A percentile compares a stretch with the other conserved stretches of the same genome.
These are phyloP conservation scores for Ailanthus altissimus DNA, from an alignment of 345 rosid genomes.

Conservation along the genomic window DNA sequence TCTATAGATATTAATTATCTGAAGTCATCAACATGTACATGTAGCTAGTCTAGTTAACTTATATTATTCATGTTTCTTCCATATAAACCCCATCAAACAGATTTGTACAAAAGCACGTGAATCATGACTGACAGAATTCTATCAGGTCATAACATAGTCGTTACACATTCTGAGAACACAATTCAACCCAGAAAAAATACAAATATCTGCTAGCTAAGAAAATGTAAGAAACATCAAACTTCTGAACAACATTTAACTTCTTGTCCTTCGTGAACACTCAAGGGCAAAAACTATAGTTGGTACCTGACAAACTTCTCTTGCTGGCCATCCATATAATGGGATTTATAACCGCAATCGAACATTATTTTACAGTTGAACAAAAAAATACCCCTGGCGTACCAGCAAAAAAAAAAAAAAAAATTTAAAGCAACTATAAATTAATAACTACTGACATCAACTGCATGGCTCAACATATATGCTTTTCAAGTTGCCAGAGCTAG, in stretches of 20 bases:
- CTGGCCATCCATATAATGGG: constrained; percentile 67
- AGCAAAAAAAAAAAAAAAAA: constrained; percentile 1
- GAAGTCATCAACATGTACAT: not conserved
- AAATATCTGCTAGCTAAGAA: not conserved
- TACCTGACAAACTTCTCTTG: constrained; percentile 92
- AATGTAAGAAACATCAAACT: not conserved
- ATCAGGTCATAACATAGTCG: not conserved
- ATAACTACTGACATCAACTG: not conserved
- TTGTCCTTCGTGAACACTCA: not conserved
- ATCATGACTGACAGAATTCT: not conserved
- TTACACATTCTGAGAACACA: not conserved
- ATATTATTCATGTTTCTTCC: not conserved
- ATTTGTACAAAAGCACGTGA: not conserved
- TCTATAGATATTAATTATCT: not conserved
- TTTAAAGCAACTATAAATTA: constrained; percentile 1
- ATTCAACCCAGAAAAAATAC: not conserved
- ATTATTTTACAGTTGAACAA: constrained; percentile 48
- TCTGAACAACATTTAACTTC: constrained; percentile 23
- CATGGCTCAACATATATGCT: not conserved
- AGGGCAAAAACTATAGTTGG: not conserved
- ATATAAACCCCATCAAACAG: not conserved
- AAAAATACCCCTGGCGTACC: constrained; percentile 50
- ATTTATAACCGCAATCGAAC: constrained; percentile 66
- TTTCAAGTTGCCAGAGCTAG: not conserved
- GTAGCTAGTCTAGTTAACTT: not conserved